A percentile compares a stretch with the other conserved stretches of the same genome.
phyloP scores from a whole-genome alignment of 768 basidiomycete species.

The Royoungia palumana region DNA sequence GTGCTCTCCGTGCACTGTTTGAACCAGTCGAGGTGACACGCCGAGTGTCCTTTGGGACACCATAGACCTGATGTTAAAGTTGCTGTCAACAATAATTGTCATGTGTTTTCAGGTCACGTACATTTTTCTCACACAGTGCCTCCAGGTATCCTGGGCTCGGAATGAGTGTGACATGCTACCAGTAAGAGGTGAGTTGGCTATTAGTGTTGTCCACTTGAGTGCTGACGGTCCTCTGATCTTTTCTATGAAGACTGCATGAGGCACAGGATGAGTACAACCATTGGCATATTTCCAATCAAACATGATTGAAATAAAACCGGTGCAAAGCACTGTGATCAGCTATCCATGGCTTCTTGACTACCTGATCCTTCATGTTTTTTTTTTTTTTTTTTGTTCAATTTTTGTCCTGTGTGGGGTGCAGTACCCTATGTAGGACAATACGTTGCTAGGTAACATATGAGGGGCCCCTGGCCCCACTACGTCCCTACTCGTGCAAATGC shows the following conservation, averaged over 20 bases:
- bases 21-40: slow-evolving; percentile 53
- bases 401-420: too few relatives aligned
- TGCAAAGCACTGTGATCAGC: slow-evolving; percentile 38
- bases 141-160: slow-evolving; percentile 69
- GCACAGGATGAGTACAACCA: too few relatives aligned
- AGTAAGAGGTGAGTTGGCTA: slow-evolving; percentile 57
- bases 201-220: too few relatives aligned
- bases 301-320: not conserved
- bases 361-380: slow-evolving; percentile 51
- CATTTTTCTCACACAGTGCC: slow-evolving; percentile 61
- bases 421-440: too few relatives aligned
- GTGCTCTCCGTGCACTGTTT: slow-evolving; percentile 50
- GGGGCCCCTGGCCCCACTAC: too few relatives aligned
- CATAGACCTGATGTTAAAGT: slow-evolving; percentile 37
- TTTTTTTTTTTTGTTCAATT: too few relatives aligned
- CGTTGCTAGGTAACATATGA: too few relatives aligned
- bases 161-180: slow-evolving; percentile 57
- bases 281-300: not conserved
- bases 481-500: too few relatives aligned
- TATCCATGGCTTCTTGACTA: slow-evolving; percentile 59
- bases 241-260: too few relatives aligned
- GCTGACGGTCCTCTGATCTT: too few relatives aligned
- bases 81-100: not conserved
- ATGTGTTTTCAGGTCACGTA: not conserved
- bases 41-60: slow-evolving; percentile 47